phyloP scores from a whole-genome alignment of 1,284 basidiomycete species.

The Ustilago vetiveriae region DNA sequence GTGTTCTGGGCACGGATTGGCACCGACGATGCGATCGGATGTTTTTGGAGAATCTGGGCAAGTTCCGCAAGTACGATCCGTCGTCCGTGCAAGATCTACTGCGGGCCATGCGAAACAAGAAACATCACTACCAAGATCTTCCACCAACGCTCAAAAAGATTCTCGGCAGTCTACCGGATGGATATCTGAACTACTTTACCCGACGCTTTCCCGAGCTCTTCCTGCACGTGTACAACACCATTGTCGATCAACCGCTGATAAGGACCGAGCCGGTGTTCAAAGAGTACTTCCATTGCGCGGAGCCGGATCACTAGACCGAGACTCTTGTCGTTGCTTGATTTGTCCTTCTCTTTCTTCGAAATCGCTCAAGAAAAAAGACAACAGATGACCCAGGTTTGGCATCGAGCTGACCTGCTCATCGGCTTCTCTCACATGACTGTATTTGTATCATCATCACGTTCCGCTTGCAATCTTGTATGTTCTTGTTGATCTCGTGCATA shows the following conservation, averaged over 20 bases:
- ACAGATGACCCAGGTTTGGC: no score
- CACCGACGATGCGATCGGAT: constrained; percentile 82
- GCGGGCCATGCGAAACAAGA: constrained; percentile 95
- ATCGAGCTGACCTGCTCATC: no score
- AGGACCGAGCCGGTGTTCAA: constrained; percentile 55
- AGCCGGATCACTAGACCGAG: constrained; percentile 33
- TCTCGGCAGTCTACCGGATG: constrained; percentile 87
- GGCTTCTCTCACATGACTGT: no score
- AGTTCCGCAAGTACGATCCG: constrained; percentile 93
- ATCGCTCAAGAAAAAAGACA: no score
- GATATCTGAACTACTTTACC: constrained; percentile 92
- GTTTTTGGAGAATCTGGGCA: constrained; percentile 92
- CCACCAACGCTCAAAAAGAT: constrained; percentile 87
- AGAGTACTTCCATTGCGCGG: constrained; percentile 52
- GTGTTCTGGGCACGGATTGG: constrained; percentile 77
- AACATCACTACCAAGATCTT: constrained; percentile 97
- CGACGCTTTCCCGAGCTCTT: constrained; percentile 88
- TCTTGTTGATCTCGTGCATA: background rate
- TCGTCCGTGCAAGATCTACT: constrained; percentile 88
- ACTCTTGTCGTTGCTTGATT: no score
- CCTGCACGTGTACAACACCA: constrained; percentile 86
- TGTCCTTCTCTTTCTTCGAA: no score
- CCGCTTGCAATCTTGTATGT: no score
- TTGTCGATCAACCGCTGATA: constrained; percentile 70
- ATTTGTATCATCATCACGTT: no score